These are phyloP conservation scores for Hypoxylon sp. DNA, from an alignment of 2,329 filamentous ascomycete species.

Conservation along the genomic window DNA sequence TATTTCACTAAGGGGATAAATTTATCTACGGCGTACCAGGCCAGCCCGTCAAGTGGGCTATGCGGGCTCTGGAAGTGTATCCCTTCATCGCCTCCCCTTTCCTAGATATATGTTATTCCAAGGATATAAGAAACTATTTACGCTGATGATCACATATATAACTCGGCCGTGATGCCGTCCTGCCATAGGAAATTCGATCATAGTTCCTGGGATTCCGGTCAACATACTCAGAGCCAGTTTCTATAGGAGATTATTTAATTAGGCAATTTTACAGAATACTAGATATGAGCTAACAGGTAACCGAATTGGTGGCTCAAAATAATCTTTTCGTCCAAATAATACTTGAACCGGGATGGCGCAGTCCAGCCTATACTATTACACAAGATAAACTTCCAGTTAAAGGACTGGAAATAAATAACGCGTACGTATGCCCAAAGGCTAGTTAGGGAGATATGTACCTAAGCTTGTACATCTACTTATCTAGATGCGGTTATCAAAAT, in stretches of 20 bases:
- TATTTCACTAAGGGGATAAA: too few species aligned
- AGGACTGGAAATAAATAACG: neutral
- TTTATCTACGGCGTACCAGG: too few species aligned
- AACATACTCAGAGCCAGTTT: neutral
- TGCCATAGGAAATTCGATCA: neutral
- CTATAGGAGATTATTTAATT: neutral
- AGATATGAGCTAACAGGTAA: neutral
- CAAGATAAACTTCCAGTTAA: neutral
- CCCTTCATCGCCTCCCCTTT: neutral
- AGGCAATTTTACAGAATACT: neutral
- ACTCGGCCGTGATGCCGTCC: neutral
- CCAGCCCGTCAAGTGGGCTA: too few species aligned
- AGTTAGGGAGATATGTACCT: neutral
- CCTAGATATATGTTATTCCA: neutral
- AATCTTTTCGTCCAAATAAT: neutral
- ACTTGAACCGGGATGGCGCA: neutral
- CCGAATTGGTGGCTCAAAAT: neutral
- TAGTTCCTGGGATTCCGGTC: neutral
- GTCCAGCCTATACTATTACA: neutral
- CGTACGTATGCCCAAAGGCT: neutral
- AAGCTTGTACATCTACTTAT: neutral
- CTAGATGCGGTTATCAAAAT: neutral
- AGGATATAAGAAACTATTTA: neutral
- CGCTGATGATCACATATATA: neutral
- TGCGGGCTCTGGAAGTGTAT: too few species aligned